Base-by-base conservation (phyloP, 2,329 filamentous ascomycete species). In the Diaporthe destruens region DNA sequence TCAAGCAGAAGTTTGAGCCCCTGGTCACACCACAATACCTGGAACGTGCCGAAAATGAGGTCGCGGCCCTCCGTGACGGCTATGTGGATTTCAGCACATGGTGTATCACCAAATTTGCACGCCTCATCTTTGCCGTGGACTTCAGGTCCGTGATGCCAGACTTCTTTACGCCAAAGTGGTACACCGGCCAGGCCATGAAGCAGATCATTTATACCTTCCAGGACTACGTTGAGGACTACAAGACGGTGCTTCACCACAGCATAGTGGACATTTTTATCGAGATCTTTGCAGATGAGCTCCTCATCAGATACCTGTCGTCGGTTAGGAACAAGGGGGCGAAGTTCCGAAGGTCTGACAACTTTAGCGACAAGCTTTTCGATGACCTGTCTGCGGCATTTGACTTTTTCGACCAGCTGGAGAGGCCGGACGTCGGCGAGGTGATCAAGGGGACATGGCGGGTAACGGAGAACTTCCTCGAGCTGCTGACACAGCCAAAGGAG, bases 31-130 rank as follows among this genome's bases (percentile, higher is more conserved):
- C 93, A 29, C 90, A 91, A 74, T 98, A 97, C 82, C 87, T 94
- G 80, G 90, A 94, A 76, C 90, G 92, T 69, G 92, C 93, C 61
- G 90, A 91, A 44, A 84, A 86, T 42, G 95, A 98, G 78, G 86
- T 97, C 57, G 90, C 92, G 29, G 84, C 88, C 47, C 88, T 98
- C 53, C 92, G 93, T 61, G 94, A 98, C 82, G 94, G 94, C 76
- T 99, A 98, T 82, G 94, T 99, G 68, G 96, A 99, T 84, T 90
- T 98, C 72, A 94, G 94, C 78, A 98, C 95, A 7, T 95, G 96
- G 87, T 98, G 95, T 84, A 94, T 98, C 79, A 90, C 90, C 77
- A 91, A 93, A 77, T 98, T 98, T 80, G 93, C 94, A 68, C 88
- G 91, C 74, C 89, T 98, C 72, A 93, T 99, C 80, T 98, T 99